These are phyloP conservation scores for Marasmius tenuissimus DNA, from an alignment of 1,284 basidiomycete genomes.

Conservation along the genomic window DNA sequence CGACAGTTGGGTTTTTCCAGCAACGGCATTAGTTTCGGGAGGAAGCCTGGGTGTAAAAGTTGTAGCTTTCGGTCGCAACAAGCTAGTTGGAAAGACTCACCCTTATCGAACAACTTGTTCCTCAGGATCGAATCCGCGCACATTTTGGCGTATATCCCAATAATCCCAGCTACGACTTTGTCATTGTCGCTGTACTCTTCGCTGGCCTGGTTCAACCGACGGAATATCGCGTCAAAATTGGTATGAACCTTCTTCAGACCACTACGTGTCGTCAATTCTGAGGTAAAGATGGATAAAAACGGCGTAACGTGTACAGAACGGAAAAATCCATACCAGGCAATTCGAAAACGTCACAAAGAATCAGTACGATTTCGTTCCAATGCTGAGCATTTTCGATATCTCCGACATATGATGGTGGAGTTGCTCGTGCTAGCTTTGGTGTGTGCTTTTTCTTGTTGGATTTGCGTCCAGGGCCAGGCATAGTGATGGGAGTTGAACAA, in stretches of 20 bases:
- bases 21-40: conserved; percentile 53
- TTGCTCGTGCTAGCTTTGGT: background rate
- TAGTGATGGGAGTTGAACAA: background rate
- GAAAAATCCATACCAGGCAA: conserved; percentile 43
- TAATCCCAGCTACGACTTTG: conserved; percentile 50
- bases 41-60: conserved; percentile 38
- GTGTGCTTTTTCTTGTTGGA: background rate
- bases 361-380: conserved; percentile 47
- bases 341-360: conserved; percentile 48
- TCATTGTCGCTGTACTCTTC: conserved; percentile 35
- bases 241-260: conserved; percentile 63
- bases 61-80: background rate
- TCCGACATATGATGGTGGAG: conserved; percentile 29
- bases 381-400: conserved; percentile 49
- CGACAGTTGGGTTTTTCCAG: conserved; percentile 45
- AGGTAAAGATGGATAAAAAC: background rate
- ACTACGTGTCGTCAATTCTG: conserved; percentile 54
- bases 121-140: conserved; percentile 52
- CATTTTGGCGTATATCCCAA: conserved; percentile 65
- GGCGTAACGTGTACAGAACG: background rate
- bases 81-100: conserved; percentile 5
- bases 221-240: conserved; percentile 51
- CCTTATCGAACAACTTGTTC: conserved; percentile 31
- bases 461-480: background rate
- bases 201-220: conserved; percentile 46